phyloP scores from a whole-genome alignment of 257 asterid species.

The Lycium barbarum region DNA sequence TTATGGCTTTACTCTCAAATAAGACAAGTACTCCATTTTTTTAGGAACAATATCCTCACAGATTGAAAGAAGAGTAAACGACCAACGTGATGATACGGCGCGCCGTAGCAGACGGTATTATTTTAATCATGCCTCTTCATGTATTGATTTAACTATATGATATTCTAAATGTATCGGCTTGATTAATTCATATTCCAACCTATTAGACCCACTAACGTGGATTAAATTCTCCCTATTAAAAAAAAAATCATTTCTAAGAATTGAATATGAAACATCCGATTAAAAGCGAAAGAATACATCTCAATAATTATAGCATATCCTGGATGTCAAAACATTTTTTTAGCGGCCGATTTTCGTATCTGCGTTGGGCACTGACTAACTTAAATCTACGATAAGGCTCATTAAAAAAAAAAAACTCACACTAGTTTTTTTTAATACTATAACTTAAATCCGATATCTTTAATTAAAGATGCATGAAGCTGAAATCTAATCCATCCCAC shows the following conservation, averaged over 20 bases:
- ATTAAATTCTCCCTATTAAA: neutral
- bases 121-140: neutral
- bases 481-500: no score
- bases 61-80: neutral
- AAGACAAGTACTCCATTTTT: neutral
- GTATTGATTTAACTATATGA: neutral
- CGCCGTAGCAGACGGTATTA: constrained; percentile 26
- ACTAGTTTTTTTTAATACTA: no score
- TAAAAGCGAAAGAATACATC: neutral
- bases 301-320: neutral
- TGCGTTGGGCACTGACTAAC: no score
- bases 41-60: neutral
- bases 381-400: no score
- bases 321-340: no score
- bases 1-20: neutral
- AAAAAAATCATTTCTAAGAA: neutral
- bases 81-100: constrained; percentile 10
- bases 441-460: no score
- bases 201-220: neutral
- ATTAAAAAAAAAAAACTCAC: no score
- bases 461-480: no score
- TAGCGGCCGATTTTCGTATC: no score
- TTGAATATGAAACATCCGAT: neutral
- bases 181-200: neutral
- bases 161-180: neutral